Percentiles rank a stretch among this genome's conserved stretches.
Conservation (phyloP, 2,329 filamentous ascomycete species). For the Tolypocladium inflatum region DNA sequence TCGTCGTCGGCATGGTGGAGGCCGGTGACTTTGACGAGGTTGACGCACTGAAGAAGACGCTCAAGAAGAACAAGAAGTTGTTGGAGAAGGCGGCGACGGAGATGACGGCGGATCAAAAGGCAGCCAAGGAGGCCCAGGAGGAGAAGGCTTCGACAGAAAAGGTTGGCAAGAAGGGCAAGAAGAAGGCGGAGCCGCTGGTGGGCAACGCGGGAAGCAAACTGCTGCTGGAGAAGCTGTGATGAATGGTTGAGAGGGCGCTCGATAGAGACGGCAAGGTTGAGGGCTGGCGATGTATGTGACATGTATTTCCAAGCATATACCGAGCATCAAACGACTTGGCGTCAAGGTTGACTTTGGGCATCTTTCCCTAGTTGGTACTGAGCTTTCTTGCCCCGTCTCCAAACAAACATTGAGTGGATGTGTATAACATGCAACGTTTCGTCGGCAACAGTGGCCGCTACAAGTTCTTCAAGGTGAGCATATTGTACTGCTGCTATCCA, state of each 20-base stretch:
- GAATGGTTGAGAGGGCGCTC: background rate
- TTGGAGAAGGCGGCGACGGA: constrained; percentile 58
- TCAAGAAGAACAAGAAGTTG: constrained; percentile 65
- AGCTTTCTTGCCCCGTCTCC: background rate
- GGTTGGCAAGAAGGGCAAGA: constrained; percentile 29
- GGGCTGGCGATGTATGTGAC: background rate
- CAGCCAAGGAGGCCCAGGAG: constrained; percentile 38
- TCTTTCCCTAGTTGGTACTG: background rate
- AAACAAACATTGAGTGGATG: background rate
- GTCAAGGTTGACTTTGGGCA: background rate
- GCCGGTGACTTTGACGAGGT: constrained; percentile 58
- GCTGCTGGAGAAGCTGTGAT: constrained; percentile 45
- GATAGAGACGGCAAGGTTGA: constrained; percentile 7
- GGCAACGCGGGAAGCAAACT: constrained; percentile 56
- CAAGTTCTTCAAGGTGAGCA: background rate
- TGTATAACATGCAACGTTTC: background rate
- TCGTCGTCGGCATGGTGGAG: constrained; percentile 74
- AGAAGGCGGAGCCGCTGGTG: constrained; percentile 33
- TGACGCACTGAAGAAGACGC: constrained; percentile 54
- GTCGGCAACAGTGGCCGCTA: background rate
- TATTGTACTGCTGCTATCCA: background rate
- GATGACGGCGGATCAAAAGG: constrained; percentile 44
- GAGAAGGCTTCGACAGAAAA: constrained; percentile 33
- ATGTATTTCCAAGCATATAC: background rate
- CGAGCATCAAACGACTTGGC: constrained; percentile 1